phyloP scores from a whole-genome alignment of 164 flowering plant species.

The Litsea cubeba region DNA sequence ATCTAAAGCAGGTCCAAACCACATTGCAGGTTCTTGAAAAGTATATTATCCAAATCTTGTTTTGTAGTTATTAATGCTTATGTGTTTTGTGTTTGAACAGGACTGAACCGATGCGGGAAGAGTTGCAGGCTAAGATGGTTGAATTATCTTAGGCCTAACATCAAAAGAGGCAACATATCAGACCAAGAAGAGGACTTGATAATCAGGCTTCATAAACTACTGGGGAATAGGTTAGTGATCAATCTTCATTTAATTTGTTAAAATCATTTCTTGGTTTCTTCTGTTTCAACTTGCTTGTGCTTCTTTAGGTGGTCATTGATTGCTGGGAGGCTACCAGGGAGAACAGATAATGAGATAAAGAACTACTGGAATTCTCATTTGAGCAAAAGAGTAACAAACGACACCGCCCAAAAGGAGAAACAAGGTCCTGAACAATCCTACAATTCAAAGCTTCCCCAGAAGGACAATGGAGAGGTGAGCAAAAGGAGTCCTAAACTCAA shows the following conservation, averaged over 20 bases:
- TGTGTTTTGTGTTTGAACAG: not conserved
- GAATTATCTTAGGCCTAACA: conserved; percentile 5
- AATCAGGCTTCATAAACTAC: conserved; percentile 8
- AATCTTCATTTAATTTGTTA: too few relatives aligned
- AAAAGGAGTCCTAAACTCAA: not conserved
- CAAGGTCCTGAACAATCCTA: not conserved
- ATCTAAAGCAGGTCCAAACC: conserved; percentile 21
- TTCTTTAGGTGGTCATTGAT: conserved; percentile 11
- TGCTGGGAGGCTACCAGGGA: conserved; percentile 13
- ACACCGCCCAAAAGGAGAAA: not conserved
- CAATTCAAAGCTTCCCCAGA: not conserved
- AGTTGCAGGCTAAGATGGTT: conserved; percentile 12
- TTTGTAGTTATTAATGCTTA: too few relatives aligned
- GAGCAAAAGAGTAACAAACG: conserved; percentile 4
- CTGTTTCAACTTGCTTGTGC: not conserved
- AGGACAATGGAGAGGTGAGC: not conserved
- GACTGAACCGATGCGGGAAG: conserved; percentile 9
- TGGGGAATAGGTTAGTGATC: conserved; percentile 1
- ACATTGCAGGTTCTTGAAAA: not conserved
- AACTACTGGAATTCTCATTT: conserved; percentile 15
- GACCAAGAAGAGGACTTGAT: conserved; percentile 9
- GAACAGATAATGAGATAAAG: conserved; percentile 16
- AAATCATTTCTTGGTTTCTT: not conserved
- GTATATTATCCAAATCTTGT: too few relatives aligned
- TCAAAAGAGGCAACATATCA: conserved; percentile 10